Conservation (phyloP, 2,329 filamentous ascomycete genomes). For the Calonectria fujianensis region DNA sequence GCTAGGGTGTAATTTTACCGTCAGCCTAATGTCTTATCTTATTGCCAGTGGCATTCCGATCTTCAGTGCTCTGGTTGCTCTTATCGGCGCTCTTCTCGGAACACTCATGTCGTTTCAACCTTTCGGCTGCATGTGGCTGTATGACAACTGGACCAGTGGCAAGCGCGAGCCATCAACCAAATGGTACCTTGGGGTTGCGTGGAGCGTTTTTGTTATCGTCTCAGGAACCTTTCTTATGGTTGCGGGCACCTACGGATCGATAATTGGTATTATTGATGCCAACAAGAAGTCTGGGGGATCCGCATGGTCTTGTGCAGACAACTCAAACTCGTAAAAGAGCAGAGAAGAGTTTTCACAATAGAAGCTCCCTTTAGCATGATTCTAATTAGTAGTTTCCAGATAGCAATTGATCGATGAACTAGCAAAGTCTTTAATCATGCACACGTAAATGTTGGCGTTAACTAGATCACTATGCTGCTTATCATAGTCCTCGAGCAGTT, state of each 20-base stretch:
- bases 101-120: constrained; percentile 57
- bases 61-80: constrained; percentile 54
- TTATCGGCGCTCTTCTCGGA: constrained; percentile 56
- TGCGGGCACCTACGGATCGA: constrained; percentile 66
- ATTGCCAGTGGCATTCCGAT: constrained; percentile 52
- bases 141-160: constrained; percentile 54
- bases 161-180: constrained; percentile 22
- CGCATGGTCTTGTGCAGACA: constrained; percentile 66
- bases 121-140: constrained; percentile 56
- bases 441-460: no score
- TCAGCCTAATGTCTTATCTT: constrained; percentile 54
- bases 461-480: no score
- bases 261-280: constrained; percentile 59
- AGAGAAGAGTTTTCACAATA: background rate
- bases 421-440: no score
- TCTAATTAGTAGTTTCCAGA: no score
- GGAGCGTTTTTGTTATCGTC: constrained; percentile 42
- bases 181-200: constrained; percentile 44
- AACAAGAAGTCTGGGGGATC: constrained; percentile 61
- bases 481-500: no score
- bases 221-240: constrained; percentile 63
- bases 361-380: no score
- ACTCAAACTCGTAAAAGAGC: constrained; percentile 58
- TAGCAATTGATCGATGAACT: no score
- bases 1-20: constrained; percentile 55